A percentile compares a stretch with the other conserved stretches of the same genome.
Evolutionary conservation across 1,139 yeast species (phyloP).

Genomic region (Suhomyces bolitotheri): DNA sequence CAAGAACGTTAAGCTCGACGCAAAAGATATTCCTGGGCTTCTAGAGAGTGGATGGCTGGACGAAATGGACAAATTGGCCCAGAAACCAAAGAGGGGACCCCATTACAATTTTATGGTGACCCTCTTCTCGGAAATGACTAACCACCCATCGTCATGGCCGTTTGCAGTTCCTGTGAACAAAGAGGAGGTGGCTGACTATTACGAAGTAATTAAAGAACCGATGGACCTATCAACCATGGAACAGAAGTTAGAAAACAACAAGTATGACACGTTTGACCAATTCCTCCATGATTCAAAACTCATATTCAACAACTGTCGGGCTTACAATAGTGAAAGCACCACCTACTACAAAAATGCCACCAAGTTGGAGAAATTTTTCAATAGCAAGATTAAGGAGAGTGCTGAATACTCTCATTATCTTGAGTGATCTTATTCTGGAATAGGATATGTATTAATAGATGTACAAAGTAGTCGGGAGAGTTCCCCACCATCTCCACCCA

Average conservation of each 20-base stretch:
- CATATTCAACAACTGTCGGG: conserved; percentile 85
- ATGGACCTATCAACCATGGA: conserved; percentile 98
- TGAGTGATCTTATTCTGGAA: conserved; percentile 22
- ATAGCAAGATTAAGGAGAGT: conserved; percentile 75
- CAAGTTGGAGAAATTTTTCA: conserved; percentile 85
- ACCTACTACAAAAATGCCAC: conserved; percentile 90
- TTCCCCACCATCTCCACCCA: no score
- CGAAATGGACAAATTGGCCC: conserved; percentile 96
- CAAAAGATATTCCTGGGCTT: conserved; percentile 82
- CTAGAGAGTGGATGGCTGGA: conserved; percentile 97
- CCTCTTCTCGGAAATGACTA: conserved; percentile 80
- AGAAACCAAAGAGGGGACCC: conserved; percentile 91
- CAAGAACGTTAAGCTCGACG: conserved; percentile 50
- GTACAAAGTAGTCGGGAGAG: background rate
- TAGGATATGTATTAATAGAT: conserved; percentile 4
- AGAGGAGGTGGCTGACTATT: conserved; percentile 95
- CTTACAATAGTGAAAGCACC: conserved; percentile 85
- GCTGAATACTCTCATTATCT: conserved; percentile 62
- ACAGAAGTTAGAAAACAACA: conserved; percentile 85
- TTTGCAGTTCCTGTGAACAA: conserved; percentile 89
- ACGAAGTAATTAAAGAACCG: conserved; percentile 96
- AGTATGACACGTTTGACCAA: conserved; percentile 86
- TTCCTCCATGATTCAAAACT: conserved; percentile 86
- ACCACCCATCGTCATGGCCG: conserved; percentile 99
- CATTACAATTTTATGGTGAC: conserved; percentile 94